Evolutionary conservation across 495 filamentous ascomycete species (phyloP).

Genomic region (Saxophila tyrrhenica): DNA sequence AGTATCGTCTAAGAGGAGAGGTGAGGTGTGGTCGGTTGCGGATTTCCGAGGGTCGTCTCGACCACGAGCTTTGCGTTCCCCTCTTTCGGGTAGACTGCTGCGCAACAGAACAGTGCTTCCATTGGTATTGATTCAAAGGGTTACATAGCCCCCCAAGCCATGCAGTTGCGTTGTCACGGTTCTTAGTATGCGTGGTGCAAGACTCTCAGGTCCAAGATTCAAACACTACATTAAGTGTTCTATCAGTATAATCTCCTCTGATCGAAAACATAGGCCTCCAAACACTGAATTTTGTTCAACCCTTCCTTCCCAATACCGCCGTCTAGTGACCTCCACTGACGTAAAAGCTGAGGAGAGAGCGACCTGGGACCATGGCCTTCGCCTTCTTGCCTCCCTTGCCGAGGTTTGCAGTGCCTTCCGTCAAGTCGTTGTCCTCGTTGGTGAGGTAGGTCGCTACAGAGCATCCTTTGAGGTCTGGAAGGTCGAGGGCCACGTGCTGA

Average conservation of each 20-base stretch:
- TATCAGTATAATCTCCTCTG: neutral
- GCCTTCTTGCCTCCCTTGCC: neutral
- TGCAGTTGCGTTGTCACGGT: no score
- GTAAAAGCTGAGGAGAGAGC: constrained; percentile 9
- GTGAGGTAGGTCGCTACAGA: constrained; percentile 4
- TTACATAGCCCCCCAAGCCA: no score
- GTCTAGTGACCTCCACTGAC: neutral
- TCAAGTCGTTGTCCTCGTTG: constrained; percentile 4
- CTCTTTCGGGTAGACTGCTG: no score
- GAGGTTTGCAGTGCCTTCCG: neutral
- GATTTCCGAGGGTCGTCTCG: no score
- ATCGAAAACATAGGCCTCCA: neutral
- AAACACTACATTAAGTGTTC: neutral
- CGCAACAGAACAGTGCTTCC: no score
- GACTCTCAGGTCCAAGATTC: neutral
- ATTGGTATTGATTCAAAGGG: no score
- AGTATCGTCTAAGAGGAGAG: no score
- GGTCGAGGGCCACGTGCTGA: constrained; percentile 4
- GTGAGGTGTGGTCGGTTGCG: no score
- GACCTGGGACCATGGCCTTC: neutral
- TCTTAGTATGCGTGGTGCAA: no score
- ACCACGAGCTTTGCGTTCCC: no score
- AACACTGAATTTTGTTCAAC: neutral
- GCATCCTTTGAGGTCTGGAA: neutral
- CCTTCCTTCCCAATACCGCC: neutral